These are phyloP conservation scores for Aspergillus avenaceus DNA, from an alignment of 495 filamentous ascomycete species.

Conservation along the genomic window DNA sequence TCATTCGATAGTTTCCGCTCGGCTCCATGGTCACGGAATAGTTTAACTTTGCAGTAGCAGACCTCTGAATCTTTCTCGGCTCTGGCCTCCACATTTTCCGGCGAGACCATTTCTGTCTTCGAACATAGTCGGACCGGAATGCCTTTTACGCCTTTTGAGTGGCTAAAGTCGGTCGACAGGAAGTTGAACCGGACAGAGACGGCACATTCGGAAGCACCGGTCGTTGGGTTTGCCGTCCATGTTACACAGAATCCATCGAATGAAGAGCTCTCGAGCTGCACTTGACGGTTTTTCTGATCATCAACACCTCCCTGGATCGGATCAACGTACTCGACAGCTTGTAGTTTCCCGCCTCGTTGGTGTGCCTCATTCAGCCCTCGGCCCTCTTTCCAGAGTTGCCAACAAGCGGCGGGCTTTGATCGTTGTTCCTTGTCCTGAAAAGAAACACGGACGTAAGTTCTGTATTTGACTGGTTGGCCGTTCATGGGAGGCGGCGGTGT, in stretches of 20 bases:
- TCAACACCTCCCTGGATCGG: constrained; percentile 63
- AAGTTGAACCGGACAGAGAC: constrained; percentile 96
- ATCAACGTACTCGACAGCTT: constrained; percentile 92
- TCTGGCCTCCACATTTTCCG: constrained; percentile 40
- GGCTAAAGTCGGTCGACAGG: constrained; percentile 95
- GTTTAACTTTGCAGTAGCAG: constrained; percentile 91
- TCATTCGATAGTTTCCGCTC: constrained; percentile 95
- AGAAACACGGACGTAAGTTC: constrained; percentile 84
- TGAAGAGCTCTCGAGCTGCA: constrained; percentile 76
- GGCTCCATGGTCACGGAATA: constrained; percentile 94
- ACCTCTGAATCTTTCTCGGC: constrained; percentile 57
- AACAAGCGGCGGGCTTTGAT: constrained; percentile 74
- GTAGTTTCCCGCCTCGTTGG: constrained; percentile 77
- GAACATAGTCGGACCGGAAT: constrained; percentile 89
- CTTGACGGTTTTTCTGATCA: constrained; percentile 64
- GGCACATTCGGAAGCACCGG: constrained; percentile 62
- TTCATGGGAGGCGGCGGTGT: constrained; percentile 41
- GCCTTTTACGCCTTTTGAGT: constrained; percentile 96
- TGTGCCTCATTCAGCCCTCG: constrained; percentile 86
- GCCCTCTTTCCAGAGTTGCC: constrained; percentile 96
- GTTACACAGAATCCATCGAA: constrained; percentile 90
- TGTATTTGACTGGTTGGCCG: constrained; percentile 56
- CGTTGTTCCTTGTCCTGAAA: constrained; percentile 93
- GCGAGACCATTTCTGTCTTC: constrained; percentile 67
- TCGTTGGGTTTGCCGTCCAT: constrained; percentile 68